phyloP scores from a whole-genome alignment of 306 rosid species.

The Glycine latifolia region DNA sequence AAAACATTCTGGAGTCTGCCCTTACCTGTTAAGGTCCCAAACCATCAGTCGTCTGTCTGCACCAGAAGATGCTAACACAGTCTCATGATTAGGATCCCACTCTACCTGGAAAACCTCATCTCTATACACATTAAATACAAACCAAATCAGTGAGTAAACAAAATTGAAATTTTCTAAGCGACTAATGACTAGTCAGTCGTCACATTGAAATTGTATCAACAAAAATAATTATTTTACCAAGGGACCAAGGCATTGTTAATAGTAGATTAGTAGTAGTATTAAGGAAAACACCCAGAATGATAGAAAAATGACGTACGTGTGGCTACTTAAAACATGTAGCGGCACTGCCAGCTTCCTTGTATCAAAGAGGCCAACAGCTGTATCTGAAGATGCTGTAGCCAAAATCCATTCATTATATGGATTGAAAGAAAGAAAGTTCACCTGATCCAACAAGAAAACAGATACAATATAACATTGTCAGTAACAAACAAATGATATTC shows the following conservation, averaged over 20 bases:
- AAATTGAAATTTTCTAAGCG: neutral
- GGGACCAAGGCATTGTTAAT: neutral
- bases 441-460: constrained; percentile 56
- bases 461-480: constrained; percentile 9
- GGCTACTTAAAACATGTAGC: constrained; percentile 78
- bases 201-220: constrained; percentile 6
- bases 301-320: constrained; percentile 62
- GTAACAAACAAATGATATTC: constrained; percentile 5
- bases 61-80: constrained; percentile 86
- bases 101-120: constrained; percentile 98
- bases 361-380: constrained; percentile 80
- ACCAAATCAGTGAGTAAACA: neutral
- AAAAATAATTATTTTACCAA: neutral
- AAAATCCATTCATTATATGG: constrained; percentile 85
- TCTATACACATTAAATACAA: constrained; percentile 51
- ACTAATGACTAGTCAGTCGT: neutral
- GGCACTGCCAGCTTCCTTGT: constrained; percentile 73
- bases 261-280: too few relatives aligned
- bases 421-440: constrained; percentile 88
- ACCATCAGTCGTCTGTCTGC: constrained; percentile 91
- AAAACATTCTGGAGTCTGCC: neutral
- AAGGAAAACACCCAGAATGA: constrained; percentile 5
- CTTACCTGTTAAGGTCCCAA: constrained; percentile 95
- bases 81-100: constrained; percentile 96
- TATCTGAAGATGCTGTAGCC: constrained; percentile 97